Base-by-base conservation (phyloP, 306 rosid species). In the Quercus alba region DNA sequence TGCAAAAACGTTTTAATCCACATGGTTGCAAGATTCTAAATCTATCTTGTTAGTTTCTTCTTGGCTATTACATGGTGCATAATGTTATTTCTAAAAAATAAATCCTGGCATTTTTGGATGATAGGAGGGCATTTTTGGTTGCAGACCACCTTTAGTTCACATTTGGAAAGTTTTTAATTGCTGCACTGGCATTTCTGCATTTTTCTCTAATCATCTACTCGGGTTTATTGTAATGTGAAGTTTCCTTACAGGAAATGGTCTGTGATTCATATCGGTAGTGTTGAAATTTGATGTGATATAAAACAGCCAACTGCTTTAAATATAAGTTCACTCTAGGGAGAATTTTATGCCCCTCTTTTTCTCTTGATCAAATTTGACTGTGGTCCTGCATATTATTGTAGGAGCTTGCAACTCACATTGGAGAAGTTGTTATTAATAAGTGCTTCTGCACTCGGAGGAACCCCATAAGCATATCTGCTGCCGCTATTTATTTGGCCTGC, bases 381-480 rank as follows among this genome's bases (percentile, higher is more conserved):
- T 54, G 49, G 28, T 78, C 70, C 54, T 64, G 28, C 31, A 11
- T 73, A 55, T 73, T 54, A 14, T 86, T 87, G 78, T 55, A 90
- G 99, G 97, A 91, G 87, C 88, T 95, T 81, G 98, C 98, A 35
- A 93, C 99, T 77, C 99, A 93, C 81, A 93, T 95, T 25, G 98
- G 98, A 67, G 98, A 95, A 84, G 98, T 93, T 10, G 99, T 95
- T 81, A 93, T 95, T 87, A 95, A 95, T 87, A 93, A 95, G 87
- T 95, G 99, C 91, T 95, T 95, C 89, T 95, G 99, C 91, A 95
- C 98, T 57, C 92, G 98, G 74, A 86, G 97, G 74, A 95, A 89
- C 78, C 99, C 99, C 41, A 95, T 95, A 70, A 95, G 99, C 89
- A 95, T 95, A 77, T 95, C 97, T 6, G 99, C 97, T 1, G 98